phyloP scores from a whole-genome alignment of 1,284 basidiomycete genomes.

The Ceratobasidium sp. region DNA sequence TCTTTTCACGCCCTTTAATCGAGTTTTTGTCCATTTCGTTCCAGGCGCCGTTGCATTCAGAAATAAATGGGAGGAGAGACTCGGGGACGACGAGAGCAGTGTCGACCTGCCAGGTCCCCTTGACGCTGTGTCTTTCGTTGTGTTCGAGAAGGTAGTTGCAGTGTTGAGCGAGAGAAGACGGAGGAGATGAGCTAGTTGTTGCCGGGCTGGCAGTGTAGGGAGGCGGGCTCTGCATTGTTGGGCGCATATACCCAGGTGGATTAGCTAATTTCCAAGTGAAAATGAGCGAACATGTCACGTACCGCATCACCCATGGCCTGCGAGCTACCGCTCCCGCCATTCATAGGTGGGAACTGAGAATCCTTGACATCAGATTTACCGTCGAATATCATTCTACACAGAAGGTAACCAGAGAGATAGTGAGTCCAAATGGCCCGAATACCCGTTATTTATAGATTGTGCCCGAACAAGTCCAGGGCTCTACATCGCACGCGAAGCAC shows the following conservation, averaged over 20 bases:
- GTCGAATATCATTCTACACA: neutral
- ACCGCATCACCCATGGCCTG: neutral
- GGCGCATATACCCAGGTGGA: neutral
- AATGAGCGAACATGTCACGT: neutral
- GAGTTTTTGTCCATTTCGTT: slow-evolving; percentile 27
- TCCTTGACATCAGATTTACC: neutral
- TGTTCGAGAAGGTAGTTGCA: slow-evolving; percentile 25
- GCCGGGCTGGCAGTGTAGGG: neutral
- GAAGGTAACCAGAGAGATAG: neutral
- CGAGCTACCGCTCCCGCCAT: neutral
- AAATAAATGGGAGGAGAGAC: neutral
- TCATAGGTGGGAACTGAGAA: neutral
- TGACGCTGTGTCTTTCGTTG: neutral
- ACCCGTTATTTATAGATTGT: neutral
- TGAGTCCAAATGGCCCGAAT: neutral
- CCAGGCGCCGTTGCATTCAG: slow-evolving; percentile 17
- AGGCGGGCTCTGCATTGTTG: neutral
- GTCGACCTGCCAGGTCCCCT: slow-evolving; percentile 29
- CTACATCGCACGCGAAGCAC: neutral
- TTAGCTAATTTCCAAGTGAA: neutral
- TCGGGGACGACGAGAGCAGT: slow-evolving; percentile 16
- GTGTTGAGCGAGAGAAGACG: neutral
- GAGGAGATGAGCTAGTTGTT: neutral
- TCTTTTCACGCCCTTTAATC: slow-evolving; percentile 12
- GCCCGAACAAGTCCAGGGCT: neutral